Percentiles rank a stretch among this genome's conserved stretches.
Conservation (phyloP, 805 yeast genomes). For the Pichia nakasei region DNA sequence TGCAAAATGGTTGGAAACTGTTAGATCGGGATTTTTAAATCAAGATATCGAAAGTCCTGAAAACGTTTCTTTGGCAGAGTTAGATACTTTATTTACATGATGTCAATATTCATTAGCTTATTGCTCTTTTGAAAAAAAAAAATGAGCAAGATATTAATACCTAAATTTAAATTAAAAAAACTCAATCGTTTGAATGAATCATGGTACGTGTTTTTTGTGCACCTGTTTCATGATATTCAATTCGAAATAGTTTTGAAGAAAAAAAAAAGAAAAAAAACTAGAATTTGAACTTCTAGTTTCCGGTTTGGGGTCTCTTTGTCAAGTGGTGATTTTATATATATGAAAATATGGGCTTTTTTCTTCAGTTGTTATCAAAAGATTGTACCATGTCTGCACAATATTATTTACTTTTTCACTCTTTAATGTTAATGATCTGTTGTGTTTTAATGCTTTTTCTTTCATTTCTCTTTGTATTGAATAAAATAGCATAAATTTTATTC, state of each 20-base stretch:
- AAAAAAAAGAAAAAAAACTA: not conserved
- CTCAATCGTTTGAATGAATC: too few species aligned
- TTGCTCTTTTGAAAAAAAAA: too few species aligned
- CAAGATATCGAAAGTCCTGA: conserved; percentile 78
- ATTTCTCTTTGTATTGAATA: conserved; percentile 1
- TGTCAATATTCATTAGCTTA: not conserved
- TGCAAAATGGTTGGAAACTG: conserved; percentile 63
- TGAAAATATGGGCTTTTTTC: not conserved
- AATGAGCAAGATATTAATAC: not conserved
- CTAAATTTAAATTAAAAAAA: too few species aligned
- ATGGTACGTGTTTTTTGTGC: too few species aligned
- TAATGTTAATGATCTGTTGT: conserved; percentile 4
- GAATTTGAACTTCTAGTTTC: not conserved
- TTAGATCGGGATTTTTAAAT: conserved; percentile 66
- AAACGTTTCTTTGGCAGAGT: conserved; percentile 63
- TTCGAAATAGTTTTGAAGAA: not conserved
- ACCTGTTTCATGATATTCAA: not conserved
- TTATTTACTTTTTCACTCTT: not conserved
- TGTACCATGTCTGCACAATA: not conserved
- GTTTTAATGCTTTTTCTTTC: conserved; percentile 11
- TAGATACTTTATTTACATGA: conserved; percentile 39
- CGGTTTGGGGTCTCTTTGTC: conserved; percentile 5
- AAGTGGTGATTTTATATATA: conserved; percentile 6
- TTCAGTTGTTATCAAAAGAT: not conserved
- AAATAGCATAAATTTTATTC: not conserved